A percentile compares a stretch with the other conserved stretches of the same genome.
These are phyloP conservation scores for Wickerhamiella shivajii DNA, from an alignment of 805 yeast species.

Conservation along the genomic window DNA sequence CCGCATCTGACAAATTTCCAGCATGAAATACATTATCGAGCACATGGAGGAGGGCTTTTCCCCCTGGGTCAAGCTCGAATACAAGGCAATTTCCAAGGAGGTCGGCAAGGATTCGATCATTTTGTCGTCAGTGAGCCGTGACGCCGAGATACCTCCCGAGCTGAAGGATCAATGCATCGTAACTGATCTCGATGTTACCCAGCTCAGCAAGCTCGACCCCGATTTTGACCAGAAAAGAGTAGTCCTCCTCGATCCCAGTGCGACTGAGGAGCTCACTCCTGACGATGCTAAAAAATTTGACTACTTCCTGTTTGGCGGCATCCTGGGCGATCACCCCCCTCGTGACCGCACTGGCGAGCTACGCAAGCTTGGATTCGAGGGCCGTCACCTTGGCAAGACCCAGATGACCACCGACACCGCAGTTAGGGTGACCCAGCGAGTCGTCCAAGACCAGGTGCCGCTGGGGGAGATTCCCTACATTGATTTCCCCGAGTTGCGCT, in stretches of 20 bases:
- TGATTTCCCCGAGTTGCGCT: conserved; percentile 89
- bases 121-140: conserved; percentile 59
- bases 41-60: conserved; percentile 97
- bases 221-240: conserved; percentile 36
- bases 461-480: conserved; percentile 71
- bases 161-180: conserved; percentile 42
- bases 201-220: conserved; percentile 22
- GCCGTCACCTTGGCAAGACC: conserved; percentile 70
- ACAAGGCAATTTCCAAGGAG: conserved; percentile 66
- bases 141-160: conserved; percentile 52
- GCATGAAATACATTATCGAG: conserved; percentile 68
- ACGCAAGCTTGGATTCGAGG: conserved; percentile 72
- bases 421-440: conserved; percentile 73
- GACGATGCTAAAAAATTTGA: conserved; percentile 53
- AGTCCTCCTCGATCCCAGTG: conserved; percentile 83
- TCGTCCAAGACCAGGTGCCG: conserved; percentile 40
- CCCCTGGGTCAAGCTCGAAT: conserved; percentile 88
- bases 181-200: conserved; percentile 59
- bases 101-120: conserved; percentile 65
- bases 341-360: conserved; percentile 88
- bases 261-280: conserved; percentile 58
- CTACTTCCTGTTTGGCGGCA: conserved; percentile 92
- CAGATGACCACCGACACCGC: conserved; percentile 99
- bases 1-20: too few relatives aligned
- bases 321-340: conserved; percentile 75